Evolutionary conservation across 2,329 filamentous ascomycete genomes (phyloP), one percentile per base, ranked within the genome.

Genomic region (Sphaerulina vaccinii): DNA sequence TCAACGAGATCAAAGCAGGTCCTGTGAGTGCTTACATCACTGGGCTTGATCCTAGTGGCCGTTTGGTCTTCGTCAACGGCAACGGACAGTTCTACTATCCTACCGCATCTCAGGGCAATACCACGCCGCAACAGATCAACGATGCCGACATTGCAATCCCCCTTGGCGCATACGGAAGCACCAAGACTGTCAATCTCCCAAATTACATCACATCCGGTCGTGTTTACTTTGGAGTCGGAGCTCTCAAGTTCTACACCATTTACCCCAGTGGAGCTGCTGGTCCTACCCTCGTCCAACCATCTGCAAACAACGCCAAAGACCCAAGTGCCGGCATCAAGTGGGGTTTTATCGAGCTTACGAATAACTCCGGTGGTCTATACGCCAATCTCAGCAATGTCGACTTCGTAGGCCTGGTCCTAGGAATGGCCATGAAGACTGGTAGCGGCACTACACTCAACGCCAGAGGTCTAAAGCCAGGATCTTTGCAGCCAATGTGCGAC

Each of bases 281-380:
- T 19, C 57, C 62, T 27, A 62, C 59, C 13, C 62, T 80, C 2
- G 78, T 81, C 10, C 75, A 79, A 57, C 79, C 79, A 0, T 73
- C 78, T 0, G 70, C 74, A 8, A 70, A 68, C 7, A 66, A 66
- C 43, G 62, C 59, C 3, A 55, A 52, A 4, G 73, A 75, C 49
- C 69, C 71, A 1, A 74, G 72, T 56, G 66, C 68, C 47, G 71
- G 71, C 49, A 62, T 70, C 46, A 66, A 66, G 47, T 75, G 72
- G 71, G 66, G 66, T 2, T 75, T 75, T 51, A 66, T 62, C 46
- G 73, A 75, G 47, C 72, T 75, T 52, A 75, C 72, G 13, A 75
- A 74, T 51, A 40, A 54, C 13, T 27, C 19, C 11, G 48, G 41
- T 13, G 48, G 48, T 15, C 37, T 55, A n/a, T 55, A 48, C 39